Conservation (phyloP, 2,329 filamentous ascomycete species). For the Colletotrichum agaves region DNA sequence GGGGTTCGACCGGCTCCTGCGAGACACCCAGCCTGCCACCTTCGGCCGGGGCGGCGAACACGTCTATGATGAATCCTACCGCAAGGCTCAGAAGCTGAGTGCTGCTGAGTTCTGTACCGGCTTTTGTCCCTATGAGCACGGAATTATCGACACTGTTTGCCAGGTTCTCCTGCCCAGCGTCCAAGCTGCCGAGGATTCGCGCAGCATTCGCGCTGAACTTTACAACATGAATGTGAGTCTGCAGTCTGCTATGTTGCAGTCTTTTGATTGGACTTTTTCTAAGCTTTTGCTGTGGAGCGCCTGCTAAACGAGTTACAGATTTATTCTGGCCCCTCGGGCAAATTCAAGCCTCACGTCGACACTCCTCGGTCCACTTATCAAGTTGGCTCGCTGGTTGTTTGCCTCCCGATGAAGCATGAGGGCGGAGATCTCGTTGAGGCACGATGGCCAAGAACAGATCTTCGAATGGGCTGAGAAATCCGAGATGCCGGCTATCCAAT, state of each 20-base stretch:
- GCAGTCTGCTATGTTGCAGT: too few relatives aligned
- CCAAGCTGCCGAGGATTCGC: conserved; percentile 38
- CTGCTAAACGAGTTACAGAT: conserved; percentile 46
- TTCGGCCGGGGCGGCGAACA: conserved; percentile 59
- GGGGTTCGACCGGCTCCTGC: neutral
- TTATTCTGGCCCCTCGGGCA: conserved; percentile 61
- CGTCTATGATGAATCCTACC: conserved; percentile 62
- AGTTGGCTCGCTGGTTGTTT: conserved; percentile 65
- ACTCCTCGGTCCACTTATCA: conserved; percentile 60
- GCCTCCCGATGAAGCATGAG: conserved; percentile 50
- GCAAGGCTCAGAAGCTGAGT: conserved; percentile 65
- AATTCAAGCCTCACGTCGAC: conserved; percentile 64
- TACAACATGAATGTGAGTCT: conserved; percentile 64
- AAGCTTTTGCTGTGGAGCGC: too few relatives aligned
- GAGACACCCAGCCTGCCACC: conserved; percentile 40
- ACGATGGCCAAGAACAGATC: conserved; percentile 46
- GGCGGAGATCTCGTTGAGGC: conserved; percentile 56
- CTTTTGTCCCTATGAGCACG: conserved; percentile 62
- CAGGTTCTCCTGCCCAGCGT: conserved; percentile 54
- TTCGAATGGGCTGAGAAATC: conserved; percentile 53
- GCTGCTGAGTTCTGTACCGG: conserved; percentile 54
- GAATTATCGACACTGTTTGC: conserved; percentile 62
- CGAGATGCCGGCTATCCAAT: conserved; percentile 43
- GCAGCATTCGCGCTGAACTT: conserved; percentile 59
- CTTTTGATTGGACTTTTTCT: too few relatives aligned